Base-by-base conservation (phyloP, 202 grass and related monocot genomes). In the Bolboschoenoplectus hybrid region DNA sequence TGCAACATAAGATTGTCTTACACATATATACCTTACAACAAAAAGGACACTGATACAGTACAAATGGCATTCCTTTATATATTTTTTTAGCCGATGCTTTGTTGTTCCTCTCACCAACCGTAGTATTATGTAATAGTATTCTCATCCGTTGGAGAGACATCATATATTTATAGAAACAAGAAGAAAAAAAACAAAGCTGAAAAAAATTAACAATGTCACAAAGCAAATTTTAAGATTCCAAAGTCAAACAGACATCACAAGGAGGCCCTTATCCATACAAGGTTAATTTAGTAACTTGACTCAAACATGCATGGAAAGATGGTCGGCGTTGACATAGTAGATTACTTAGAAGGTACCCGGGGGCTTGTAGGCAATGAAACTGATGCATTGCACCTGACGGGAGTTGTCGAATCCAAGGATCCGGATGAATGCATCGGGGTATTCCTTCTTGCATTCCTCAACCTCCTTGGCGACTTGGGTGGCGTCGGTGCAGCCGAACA, bases 401-500 rank as follows among this genome's bases (percentile, higher is more conserved):
- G 12, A 1, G n/a, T 87, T 87, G 85, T 87, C 85, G 50, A 87
- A 82, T 81, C 85, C 85, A 2, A 87, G 65, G 78, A 87, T 87
- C 10, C 85, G 44, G 65, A 87, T 10, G 64, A 82, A 87, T 62
- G 75, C 75, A 2, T 87, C 50, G 40, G 85, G 85, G 76, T 82
- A 87, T 35, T 63, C 78, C 85, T 87, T 87, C 38, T 82, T 87
- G 85, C 39, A 50, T 52, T 87, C 85, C 47, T 50, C 47, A 1
- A 87, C 62, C 38, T 87, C 85, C 77, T 49, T 63, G 5, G 35
- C 36, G 1, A 87, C 76, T 53, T 87, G 85, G 20, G 77, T 70
- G 7, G 85, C 57, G 40, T 94, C 92, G 2, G 79, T 91, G 82
- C 89, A 89, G 1, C 92, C 92, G 13, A 91, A 94, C 92, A 94